Evolutionary conservation across 169 alveolate genomes (phyloP).

Genomic region (Pseudocohnilembus persalinus): DNA sequence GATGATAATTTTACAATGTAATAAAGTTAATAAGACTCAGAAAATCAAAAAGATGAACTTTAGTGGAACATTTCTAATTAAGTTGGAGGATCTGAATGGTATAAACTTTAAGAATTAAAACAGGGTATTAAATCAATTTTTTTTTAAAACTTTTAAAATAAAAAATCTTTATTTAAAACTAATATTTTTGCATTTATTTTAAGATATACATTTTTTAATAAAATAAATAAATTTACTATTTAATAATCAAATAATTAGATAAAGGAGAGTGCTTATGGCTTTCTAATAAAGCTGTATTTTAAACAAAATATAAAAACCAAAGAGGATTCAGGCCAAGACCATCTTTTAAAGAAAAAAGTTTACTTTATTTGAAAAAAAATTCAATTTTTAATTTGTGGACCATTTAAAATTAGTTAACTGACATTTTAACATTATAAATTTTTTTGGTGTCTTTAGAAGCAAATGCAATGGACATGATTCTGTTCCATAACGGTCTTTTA

Average conservation of each 20-base stretch:
- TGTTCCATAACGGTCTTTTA: slow-evolving; percentile 3
- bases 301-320: background rate
- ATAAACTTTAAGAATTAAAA: no score
- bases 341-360: background rate
- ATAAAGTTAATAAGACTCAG: no score
- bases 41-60: background rate
- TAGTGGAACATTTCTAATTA: background rate
- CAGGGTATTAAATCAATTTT: no score
- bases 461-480: slow-evolving; percentile 2
- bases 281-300: background rate
- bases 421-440: background rate
- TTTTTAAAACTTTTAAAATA: no score
- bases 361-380: slow-evolving; percentile 16
- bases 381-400: background rate
- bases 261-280: background rate
- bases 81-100: background rate
- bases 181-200: no score
- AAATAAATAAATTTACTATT: no score
- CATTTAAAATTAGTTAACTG: background rate
- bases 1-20: background rate
- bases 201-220: no score
- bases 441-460: slow-evolving; percentile 6
- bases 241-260: no score
- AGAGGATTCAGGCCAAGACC: background rate
- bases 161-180: no score